Evolutionary conservation across 345 rosid genomes (phyloP).

Genomic region (Sonneratia caseolaris): DNA sequence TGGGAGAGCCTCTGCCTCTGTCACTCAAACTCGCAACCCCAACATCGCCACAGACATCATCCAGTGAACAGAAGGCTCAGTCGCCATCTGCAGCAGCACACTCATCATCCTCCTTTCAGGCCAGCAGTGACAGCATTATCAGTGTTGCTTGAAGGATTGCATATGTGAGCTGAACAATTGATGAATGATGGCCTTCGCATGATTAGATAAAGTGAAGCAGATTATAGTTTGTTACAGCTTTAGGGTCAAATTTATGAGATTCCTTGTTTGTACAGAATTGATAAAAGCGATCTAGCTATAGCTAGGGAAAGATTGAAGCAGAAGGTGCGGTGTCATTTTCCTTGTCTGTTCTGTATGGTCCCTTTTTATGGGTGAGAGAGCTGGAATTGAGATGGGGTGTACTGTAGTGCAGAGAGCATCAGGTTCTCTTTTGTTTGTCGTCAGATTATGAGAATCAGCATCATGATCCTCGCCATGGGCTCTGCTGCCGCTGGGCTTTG

Average conservation of each 20-base stretch:
- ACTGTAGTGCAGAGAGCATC: conserved; percentile 14
- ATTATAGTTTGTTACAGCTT: not conserved
- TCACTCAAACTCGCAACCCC: conserved; percentile 41
- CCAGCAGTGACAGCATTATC: conserved; percentile 61
- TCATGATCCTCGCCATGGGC: no score
- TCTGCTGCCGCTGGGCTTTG: no score
- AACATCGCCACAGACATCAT: conserved; percentile 16
- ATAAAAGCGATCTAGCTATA: not conserved
- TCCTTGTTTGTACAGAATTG: conserved; percentile 26
- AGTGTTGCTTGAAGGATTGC: conserved; percentile 47
- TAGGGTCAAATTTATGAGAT: conserved; percentile 19
- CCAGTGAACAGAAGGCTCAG: conserved; percentile 29
- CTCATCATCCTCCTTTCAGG: conserved; percentile 34
- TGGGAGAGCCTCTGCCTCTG: conserved; percentile 25
- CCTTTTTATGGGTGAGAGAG: not conserved
- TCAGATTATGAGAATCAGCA: no score
- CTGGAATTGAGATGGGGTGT: not conserved
- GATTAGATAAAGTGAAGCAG: not conserved
- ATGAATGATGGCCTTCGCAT: not conserved
- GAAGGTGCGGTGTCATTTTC: conserved; percentile 29
- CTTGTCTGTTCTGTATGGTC: conserved; percentile 16
- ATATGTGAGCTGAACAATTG: conserved; percentile 1
- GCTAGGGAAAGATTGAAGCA: not conserved
- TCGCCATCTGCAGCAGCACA: conserved; percentile 15
- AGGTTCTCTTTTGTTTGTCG: conserved; percentile 6